A percentile compares a stretch with the other conserved stretches of the same genome.
These are phyloP conservation scores for Endotrypanum monterogeii DNA, from an alignment of 208 protist species.

Conservation along the genomic window DNA sequence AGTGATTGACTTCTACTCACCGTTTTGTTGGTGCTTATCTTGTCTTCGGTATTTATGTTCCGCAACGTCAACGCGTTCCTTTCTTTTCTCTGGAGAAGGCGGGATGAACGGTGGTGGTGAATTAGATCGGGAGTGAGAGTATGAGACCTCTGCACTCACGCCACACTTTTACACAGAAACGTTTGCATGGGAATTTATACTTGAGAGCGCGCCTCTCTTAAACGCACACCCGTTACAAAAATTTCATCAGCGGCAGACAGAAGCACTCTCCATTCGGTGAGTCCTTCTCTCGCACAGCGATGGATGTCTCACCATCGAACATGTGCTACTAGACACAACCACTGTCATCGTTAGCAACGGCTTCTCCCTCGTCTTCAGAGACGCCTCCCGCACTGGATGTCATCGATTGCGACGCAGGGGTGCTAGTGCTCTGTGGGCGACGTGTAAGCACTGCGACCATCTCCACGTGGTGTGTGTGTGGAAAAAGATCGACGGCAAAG, in stretches of 20 bases:
- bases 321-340: neutral
- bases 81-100: neutral
- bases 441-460: constrained; percentile 91
- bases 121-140: too few species aligned
- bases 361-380: constrained; percentile 10
- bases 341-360: neutral
- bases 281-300: neutral
- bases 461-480: constrained; percentile 95
- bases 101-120: neutral
- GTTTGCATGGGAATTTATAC: neutral
- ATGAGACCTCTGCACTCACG: neutral
- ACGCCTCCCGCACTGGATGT: neutral
- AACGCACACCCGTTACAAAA: neutral
- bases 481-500: constrained; percentile 96
- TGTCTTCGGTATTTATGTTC: neutral
- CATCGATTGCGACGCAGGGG: neutral
- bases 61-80: neutral
- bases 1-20: neutral
- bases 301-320: neutral
- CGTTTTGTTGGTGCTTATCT: neutral
- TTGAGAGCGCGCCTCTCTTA: neutral
- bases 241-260: neutral
- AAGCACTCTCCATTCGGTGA: neutral
- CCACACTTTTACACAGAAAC: neutral
- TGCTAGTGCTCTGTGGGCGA: constrained; percentile 3